Conservation (phyloP, 2,329 filamentous ascomycete genomes). For the Colletotrichum paranaense region DNA sequence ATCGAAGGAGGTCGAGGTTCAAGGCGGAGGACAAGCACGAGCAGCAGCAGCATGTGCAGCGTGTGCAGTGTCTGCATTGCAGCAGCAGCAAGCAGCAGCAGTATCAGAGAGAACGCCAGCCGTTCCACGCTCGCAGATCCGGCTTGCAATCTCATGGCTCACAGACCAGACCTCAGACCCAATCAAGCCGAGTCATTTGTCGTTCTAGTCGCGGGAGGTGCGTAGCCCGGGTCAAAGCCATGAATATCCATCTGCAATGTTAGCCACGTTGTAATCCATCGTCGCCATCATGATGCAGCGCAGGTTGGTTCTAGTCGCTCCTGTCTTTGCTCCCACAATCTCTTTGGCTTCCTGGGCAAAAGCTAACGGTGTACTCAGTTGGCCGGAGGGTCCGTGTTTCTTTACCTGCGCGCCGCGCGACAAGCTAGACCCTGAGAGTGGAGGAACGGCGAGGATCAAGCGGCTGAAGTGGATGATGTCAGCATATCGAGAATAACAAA, state of each 20-base stretch:
- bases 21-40: constrained; percentile 1
- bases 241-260: constrained; percentile 10
- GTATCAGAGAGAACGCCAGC: constrained; percentile 2
- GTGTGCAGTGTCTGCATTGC: neutral
- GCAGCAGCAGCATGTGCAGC: constrained; percentile 1
- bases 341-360: constrained; percentile 19
- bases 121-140: constrained; percentile 11
- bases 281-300: constrained; percentile 24
- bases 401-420: constrained; percentile 8
- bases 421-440: constrained; percentile 10
- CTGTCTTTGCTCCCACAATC: constrained; percentile 31
- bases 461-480: constrained; percentile 32
- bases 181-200: constrained; percentile 23
- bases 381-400: constrained; percentile 25
- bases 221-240: constrained; percentile 33
- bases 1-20: constrained; percentile 19
- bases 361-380: constrained; percentile 9
- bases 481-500: constrained; percentile 28
- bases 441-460: constrained; percentile 14
- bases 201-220: constrained; percentile 25
- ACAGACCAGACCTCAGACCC: constrained; percentile 25
- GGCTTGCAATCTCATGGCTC: constrained; percentile 20
- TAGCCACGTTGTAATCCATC: constrained; percentile 35
- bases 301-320: constrained; percentile 24
- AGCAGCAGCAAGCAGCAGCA: neutral